A percentile compares a stretch with the other conserved stretches of the same genome.
Evolutionary conservation across 2,329 filamentous ascomycete genomes (phyloP).

Genomic region (Chaetomiaceae sp.): DNA sequence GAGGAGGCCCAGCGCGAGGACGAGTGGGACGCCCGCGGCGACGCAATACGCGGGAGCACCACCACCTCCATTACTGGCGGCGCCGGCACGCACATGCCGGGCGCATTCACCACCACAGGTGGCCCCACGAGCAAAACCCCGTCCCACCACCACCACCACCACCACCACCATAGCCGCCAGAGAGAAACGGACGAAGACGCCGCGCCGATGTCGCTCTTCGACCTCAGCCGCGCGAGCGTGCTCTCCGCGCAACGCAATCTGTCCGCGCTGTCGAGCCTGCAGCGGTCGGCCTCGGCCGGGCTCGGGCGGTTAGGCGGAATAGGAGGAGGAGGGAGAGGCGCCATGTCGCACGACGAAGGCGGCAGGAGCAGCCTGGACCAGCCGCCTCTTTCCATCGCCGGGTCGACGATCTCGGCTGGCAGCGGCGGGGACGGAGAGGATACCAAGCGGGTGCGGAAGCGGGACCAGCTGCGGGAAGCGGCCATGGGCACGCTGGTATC

Average conservation of each 20-base stretch:
- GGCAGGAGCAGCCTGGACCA: constrained; percentile 11
- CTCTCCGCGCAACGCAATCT: constrained; percentile 53
- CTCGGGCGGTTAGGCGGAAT: constrained; percentile 28
- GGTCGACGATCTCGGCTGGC: constrained; percentile 15
- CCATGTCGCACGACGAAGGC: no score
- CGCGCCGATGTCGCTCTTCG: constrained; percentile 59
- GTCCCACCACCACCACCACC: not conserved
- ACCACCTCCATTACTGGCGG: constrained; percentile 30
- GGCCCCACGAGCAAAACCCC: not conserved
- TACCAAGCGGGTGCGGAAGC: constrained; percentile 51
- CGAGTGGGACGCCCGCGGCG: constrained; percentile 63
- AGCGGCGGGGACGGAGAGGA: constrained; percentile 24
- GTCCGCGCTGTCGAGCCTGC: constrained; percentile 47
- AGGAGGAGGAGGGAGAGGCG: not conserved
- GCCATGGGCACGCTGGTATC: constrained; percentile 62
- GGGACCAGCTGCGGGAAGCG: constrained; percentile 63
- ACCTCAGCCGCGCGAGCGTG: constrained; percentile 56
- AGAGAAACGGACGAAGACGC: constrained; percentile 39
- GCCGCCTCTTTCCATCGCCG: constrained; percentile 10
- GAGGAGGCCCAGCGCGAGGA: constrained; percentile 62
- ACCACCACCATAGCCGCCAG: not conserved
- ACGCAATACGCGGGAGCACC: constrained; percentile 35
- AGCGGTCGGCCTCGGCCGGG: constrained; percentile 33
- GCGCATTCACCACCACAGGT: constrained; percentile 36
- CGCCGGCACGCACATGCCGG: constrained; percentile 39